These are phyloP conservation scores for Beauveria scarabaeidicola DNA, from an alignment of 2,329 filamentous ascomycete genomes.

Conservation along the genomic window DNA sequence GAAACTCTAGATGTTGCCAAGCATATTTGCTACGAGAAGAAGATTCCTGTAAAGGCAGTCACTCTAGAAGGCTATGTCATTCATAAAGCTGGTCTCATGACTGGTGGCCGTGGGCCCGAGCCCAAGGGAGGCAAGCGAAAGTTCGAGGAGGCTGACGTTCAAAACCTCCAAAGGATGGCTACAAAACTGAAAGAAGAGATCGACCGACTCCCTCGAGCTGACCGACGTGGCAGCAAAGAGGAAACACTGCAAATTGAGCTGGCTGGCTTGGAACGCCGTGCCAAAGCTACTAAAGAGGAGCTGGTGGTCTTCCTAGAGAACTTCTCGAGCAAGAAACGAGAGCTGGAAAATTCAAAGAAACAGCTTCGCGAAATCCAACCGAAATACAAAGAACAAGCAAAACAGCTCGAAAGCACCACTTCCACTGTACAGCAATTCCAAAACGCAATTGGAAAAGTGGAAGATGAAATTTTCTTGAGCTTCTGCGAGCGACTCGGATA, in stretches of 20 bases:
- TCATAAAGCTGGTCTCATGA: constrained; percentile 94
- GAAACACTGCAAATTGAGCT: constrained; percentile 75
- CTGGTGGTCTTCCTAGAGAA: constrained; percentile 73
- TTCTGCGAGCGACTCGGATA: constrained; percentile 89
- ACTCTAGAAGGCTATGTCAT: constrained; percentile 94
- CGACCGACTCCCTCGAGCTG: constrained; percentile 67
- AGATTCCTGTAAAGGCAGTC: constrained; percentile 86
- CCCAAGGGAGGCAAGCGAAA: constrained; percentile 67
- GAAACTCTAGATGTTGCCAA: constrained; percentile 82
- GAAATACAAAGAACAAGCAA: constrained; percentile 65
- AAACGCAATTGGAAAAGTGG: constrained; percentile 64
- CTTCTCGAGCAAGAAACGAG: constrained; percentile 72
- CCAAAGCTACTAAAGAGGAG: constrained; percentile 66
- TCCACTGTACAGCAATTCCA: constrained; percentile 44
- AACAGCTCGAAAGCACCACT: constrained; percentile 53
- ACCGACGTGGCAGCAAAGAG: constrained; percentile 67
- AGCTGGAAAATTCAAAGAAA: constrained; percentile 62
- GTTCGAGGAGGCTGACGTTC: constrained; percentile 85
- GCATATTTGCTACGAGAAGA: constrained; percentile 76
- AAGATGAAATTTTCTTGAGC: constrained; percentile 75
- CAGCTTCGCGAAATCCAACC: constrained; percentile 70
- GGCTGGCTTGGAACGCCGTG: constrained; percentile 66
- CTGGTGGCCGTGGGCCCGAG: constrained; percentile 76
- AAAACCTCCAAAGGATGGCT: constrained; percentile 69
- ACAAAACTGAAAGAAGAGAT: constrained; percentile 72